Conservation (phyloP, 23 red algal genomes). For the Pyropia yezoensis region DNA sequence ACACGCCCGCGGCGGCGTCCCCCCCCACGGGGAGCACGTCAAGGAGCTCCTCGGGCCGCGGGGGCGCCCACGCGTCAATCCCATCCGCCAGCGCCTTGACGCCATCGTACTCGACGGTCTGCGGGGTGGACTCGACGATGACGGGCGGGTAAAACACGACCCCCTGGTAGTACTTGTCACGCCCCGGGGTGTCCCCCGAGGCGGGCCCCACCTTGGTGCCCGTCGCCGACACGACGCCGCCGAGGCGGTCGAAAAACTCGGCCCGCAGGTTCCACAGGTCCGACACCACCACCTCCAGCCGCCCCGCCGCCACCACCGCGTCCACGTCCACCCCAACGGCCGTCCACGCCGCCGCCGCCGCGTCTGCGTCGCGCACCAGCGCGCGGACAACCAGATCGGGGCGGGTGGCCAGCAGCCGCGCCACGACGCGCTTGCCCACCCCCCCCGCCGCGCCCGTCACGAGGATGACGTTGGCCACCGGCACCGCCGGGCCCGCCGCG, state of each 20-base stretch:
- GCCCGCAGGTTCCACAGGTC: slow-evolving; percentile 75
- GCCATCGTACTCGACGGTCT: slow-evolving; percentile 85
- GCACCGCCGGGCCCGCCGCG: not conserved
- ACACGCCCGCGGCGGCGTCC: slow-evolving; percentile 18
- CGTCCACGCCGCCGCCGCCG: slow-evolving; percentile 21
- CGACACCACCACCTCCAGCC: slow-evolving; percentile 40
- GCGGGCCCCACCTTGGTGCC: slow-evolving; percentile 59
- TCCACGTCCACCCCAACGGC: slow-evolving; percentile 22
- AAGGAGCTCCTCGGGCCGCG: slow-evolving; percentile 7
- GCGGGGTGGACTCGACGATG: slow-evolving; percentile 56
- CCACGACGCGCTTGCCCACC: slow-evolving; percentile 70
- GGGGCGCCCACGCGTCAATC: not conserved
- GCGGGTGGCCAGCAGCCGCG: slow-evolving; percentile 16
- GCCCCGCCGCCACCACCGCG: slow-evolving; percentile 4
- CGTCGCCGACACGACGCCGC: slow-evolving; percentile 59
- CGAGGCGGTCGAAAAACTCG: slow-evolving; percentile 56
- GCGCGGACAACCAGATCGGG: slow-evolving; percentile 46
- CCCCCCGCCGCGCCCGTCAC: slow-evolving; percentile 89
- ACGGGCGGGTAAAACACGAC: slow-evolving; percentile 65
- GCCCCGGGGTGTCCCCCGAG: slow-evolving; percentile 35
- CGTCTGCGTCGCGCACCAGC: slow-evolving; percentile 40
- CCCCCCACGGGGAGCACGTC: slow-evolving; percentile 14
- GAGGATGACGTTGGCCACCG: slow-evolving; percentile 10
- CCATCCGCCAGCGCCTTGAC: slow-evolving; percentile 36
- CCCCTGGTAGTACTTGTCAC: slow-evolving; percentile 75